Base-by-base conservation (phyloP, 306 rosid species). In the Leucaena leucocephala region DNA sequence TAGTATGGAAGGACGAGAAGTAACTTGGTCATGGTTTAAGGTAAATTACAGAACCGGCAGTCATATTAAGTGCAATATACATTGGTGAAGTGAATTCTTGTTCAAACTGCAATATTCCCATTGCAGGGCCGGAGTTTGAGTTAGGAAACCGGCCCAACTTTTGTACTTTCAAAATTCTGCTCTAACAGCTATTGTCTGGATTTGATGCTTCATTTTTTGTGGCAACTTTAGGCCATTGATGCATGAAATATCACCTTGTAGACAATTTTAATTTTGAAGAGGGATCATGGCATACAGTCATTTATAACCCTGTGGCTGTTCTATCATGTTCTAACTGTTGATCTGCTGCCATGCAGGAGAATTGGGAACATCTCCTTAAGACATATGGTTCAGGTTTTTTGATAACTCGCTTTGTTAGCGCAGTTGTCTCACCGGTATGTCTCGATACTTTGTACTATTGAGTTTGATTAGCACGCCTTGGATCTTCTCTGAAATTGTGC, bases 11-110 rank as follows among this genome's bases (percentile, higher is more conserved):
- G 98, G 97, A 73, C 92, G 97, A 71, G 97, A 94, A 52, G 81
- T 89, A 63, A 94, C 97, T 78, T 94, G 98, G 98, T 46, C 82
- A 8, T 92, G 97, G 98, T 81, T 94, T 75, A 88, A 94, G 98
- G 98, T 86, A 75, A 74, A 57, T 86, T 84, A 69, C 83, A 49
- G 78, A 72, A 75, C 22, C 75, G 69, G 50, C 38, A 35, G 76
- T 68, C 74, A 33, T 68, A 45, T 62, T 6, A 61, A 77, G 68
- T 64, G 77, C 54, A 62, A 40, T 44, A 62, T 66, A 35, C 83
- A 61, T 68, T 39, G 46, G 27, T 75, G 68, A 78, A 76, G 65
- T 59, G 34, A 52, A 62, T 36, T 70, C 54, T 43, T 71, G 71
- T 76, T 33, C 8, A 39, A 6, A 22, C 40, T 6, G 13, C 27